Evolutionary conservation across 2,329 filamentous ascomycete genomes (phyloP), one percentile per base, ranked within the genome.

Genomic region (Alternaria sp.): DNA sequence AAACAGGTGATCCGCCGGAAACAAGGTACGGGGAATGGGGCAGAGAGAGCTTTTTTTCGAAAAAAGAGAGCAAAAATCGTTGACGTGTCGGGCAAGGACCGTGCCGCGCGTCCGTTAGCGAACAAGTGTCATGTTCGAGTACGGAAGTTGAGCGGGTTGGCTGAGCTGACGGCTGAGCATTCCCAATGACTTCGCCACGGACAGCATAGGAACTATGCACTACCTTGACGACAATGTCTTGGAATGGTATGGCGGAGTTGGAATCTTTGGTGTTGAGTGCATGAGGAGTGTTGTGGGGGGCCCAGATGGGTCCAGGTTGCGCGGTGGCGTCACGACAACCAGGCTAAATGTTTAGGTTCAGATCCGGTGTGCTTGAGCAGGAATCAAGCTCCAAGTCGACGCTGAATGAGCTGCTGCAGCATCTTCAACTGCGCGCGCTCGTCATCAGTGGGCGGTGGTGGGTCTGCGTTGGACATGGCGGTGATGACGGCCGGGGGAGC

Each of bases 401-500:
- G 72, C 65, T 74, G 68, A 56, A 79, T 78, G 56, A 79, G 71
- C 53, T 72, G 64, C 56, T 75, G 72, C 28, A 78, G 69, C 68
- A 73, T 72, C 68, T 75, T 60, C 41, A 79, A 64, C 57, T 78
- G 65, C 18, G 69, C 71, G 58, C 74, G 74, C 68, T 78, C 75
- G 21, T 71, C 63, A 23, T 65, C 66, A 43, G 66, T 70, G 20
- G 71, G 60, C 12, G 73, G 69, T 21, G 69, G 68, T 56, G 74
- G 76, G 51, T 67, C 67, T 68, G 71, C 60, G 56, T 73, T 68
- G 57, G 72, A 64, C 46, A 79, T 69, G 54, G 75, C 73, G 58
- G 68, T 61, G 54, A 78, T 70, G 60, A 80, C 78, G 56, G 75
- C 75, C 37, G 72, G 66, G 60, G 79, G 76, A 63, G 78, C 78